Evolutionary conservation across 305 asterid species (phyloP).

Genomic region (Ilex paraguariensis): DNA sequence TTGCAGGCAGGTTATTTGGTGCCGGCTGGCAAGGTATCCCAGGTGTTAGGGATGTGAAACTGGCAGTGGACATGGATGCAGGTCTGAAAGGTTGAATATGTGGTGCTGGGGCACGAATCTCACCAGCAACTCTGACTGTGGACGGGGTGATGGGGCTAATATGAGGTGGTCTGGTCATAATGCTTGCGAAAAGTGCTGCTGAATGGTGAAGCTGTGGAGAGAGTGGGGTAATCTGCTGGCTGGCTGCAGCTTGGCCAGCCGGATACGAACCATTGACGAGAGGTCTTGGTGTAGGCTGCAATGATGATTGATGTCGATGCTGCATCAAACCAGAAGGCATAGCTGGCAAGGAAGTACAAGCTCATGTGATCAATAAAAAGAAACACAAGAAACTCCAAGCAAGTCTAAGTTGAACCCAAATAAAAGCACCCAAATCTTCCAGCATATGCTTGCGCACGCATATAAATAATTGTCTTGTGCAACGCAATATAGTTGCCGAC

Average conservation of each 20-base stretch:
- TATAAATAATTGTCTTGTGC: no score
- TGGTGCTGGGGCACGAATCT: conserved; percentile 32
- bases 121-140: conserved; percentile 20
- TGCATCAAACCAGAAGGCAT: conserved; percentile 22
- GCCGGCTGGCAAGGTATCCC: background rate
- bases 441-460: no score
- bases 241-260: conserved; percentile 13
- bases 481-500: no score
- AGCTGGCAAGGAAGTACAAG: conserved; percentile 20
- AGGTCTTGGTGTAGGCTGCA: conserved; percentile 12
- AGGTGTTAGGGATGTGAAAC: background rate
- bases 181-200: conserved; percentile 14
- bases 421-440: no score
- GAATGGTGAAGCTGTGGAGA: conserved; percentile 16
- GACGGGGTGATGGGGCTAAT: conserved; percentile 27
- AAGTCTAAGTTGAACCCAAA: no score
- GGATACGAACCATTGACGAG: conserved; percentile 11
- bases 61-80: conserved; percentile 5
- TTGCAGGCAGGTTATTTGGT: background rate
- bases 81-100: conserved; percentile 34
- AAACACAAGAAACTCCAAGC: no score
- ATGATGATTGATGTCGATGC: conserved; percentile 18
- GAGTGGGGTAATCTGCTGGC: conserved; percentile 18
- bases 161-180: conserved; percentile 23
- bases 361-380: no score